phyloP scores from a whole-genome alignment of 176 grass and related monocot species.

The Carex kokanica region DNA sequence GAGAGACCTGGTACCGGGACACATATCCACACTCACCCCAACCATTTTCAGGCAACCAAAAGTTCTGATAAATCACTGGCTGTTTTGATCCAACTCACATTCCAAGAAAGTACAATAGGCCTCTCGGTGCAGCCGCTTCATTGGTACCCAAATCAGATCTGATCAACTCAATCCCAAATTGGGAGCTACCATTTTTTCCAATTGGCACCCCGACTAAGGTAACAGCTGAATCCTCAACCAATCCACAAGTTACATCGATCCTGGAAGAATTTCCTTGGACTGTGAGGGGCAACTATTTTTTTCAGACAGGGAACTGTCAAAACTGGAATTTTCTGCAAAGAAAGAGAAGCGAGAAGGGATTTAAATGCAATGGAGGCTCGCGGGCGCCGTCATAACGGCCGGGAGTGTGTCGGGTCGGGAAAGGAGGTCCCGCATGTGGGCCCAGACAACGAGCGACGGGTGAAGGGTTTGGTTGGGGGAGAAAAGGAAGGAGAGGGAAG shows the following conservation, averaged over 20 bases:
- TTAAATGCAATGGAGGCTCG: constrained; percentile 52
- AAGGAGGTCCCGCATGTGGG: constrained; percentile 58
- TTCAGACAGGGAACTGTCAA: background rate
- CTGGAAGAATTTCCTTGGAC: constrained; percentile 28
- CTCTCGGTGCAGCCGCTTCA: background rate
- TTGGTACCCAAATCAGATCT: constrained; percentile 31
- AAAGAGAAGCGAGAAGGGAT: constrained; percentile 37
- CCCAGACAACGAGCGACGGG: constrained; percentile 43
- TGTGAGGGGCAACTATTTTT: constrained; percentile 35
- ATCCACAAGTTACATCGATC: constrained; percentile 53
- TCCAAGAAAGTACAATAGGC: constrained; percentile 58
- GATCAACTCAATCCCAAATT: constrained; percentile 56
- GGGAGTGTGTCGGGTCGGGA: constrained; percentile 68
- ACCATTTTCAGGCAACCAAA: constrained; percentile 40
- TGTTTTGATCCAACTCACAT: constrained; percentile 50
- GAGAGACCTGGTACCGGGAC: constrained; percentile 34
- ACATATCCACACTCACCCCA: constrained; percentile 62
- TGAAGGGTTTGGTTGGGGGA: constrained; percentile 37
- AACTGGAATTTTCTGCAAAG: background rate
- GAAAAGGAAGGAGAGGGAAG: constrained; percentile 50
- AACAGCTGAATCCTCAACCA: constrained; percentile 58
- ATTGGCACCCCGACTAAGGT: constrained; percentile 53
- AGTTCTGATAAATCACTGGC: constrained; percentile 57
- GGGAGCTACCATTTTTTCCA: constrained; percentile 32
- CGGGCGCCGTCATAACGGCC: constrained; percentile 41